These are phyloP conservation scores for Diaporthe humulicola DNA, from an alignment of 2,329 filamentous ascomycete species.

Conservation along the genomic window DNA sequence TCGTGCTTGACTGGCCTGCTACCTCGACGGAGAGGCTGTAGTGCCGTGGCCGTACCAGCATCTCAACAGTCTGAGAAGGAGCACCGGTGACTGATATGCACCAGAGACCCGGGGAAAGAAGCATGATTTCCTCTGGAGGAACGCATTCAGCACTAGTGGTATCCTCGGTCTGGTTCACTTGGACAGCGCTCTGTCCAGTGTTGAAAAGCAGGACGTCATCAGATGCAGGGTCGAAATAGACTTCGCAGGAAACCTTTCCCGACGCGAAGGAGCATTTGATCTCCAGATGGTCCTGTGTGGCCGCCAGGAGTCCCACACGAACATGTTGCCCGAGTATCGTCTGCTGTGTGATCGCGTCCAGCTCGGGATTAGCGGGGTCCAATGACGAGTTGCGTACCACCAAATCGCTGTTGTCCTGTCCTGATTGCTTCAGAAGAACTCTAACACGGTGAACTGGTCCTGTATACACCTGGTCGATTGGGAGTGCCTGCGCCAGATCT, in stretches of 20 bases:
- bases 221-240: background rate
- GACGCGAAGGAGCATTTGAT: background rate
- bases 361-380: background rate
- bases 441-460: too few species aligned
- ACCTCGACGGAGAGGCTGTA: background rate
- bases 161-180: too few species aligned
- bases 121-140: background rate
- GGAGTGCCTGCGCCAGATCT: too few species aligned
- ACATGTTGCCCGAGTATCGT: background rate
- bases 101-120: background rate
- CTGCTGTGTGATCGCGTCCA: background rate
- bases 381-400: background rate
- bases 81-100: background rate
- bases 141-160: too few species aligned
- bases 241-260: background rate
- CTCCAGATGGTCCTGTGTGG: background rate
- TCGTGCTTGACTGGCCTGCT: background rate
- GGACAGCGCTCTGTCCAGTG: background rate
- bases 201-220: background rate
- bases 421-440: background rate
- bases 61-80: background rate
- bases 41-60: background rate
- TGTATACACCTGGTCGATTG: too few species aligned
- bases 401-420: background rate
- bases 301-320: background rate